phyloP scores from a whole-genome alignment of 1,284 basidiomycete genomes.

The Heimioporus retisporus region DNA sequence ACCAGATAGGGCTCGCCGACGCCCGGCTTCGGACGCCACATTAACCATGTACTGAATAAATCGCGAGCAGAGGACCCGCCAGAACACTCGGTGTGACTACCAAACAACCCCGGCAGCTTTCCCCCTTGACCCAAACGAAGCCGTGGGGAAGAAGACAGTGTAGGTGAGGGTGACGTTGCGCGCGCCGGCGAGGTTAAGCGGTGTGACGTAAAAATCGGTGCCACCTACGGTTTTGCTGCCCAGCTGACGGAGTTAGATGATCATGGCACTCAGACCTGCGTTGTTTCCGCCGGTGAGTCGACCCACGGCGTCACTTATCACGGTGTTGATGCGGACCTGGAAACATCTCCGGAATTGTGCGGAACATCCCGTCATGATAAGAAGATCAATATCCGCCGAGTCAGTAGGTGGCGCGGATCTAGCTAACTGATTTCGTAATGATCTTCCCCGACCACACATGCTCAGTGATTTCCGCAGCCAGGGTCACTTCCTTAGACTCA shows the following conservation, averaged over 20 bases:
- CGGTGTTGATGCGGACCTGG: too few relatives aligned
- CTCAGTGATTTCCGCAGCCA: too few relatives aligned
- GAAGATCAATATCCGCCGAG: too few relatives aligned
- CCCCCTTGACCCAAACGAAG: slow-evolving; percentile 77
- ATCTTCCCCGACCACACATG: too few relatives aligned
- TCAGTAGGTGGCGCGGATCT: too few relatives aligned
- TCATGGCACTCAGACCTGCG: too few relatives aligned
- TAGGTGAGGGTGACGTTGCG: slow-evolving; percentile 66
- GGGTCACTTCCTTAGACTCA: too few relatives aligned
- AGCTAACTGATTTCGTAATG: too few relatives aligned
- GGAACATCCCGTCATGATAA: too few relatives aligned
- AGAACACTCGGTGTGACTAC: slow-evolving; percentile 73
- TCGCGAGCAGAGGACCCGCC: slow-evolving; percentile 70
- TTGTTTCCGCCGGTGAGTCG: too few relatives aligned
- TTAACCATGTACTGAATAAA: slow-evolving; percentile 80
- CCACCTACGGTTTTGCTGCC: slow-evolving; percentile 67
- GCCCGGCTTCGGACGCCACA: slow-evolving; percentile 72
- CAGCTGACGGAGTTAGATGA: slow-evolving; percentile 63
- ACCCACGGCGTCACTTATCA: too few relatives aligned
- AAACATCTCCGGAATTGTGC: too few relatives aligned
- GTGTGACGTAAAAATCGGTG: slow-evolving; percentile 75
- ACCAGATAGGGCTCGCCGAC: slow-evolving; percentile 81
- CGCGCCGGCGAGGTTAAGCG: slow-evolving; percentile 60
- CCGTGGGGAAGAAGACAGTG: slow-evolving; percentile 73
- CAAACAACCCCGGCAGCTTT: slow-evolving; percentile 80